phyloP scores from a whole-genome alignment of 768 basidiomycete genomes.

The Psilocybe azurescens region DNA sequence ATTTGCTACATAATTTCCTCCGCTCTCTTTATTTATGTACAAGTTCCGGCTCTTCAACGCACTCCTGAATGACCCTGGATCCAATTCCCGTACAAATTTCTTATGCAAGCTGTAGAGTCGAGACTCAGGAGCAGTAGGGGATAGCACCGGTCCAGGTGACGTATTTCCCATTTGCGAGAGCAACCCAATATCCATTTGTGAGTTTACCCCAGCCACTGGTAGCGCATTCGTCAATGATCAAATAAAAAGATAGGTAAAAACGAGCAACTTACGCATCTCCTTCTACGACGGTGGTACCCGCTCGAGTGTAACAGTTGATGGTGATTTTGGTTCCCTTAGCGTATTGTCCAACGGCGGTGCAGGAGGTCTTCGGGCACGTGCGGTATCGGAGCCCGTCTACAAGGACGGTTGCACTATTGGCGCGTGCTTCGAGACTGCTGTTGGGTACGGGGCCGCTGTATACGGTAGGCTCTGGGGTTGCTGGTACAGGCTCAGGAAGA shows the following conservation, averaged over 20 bases:
- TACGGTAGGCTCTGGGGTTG: conserved; percentile 6
- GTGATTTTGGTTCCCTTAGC: conserved; percentile 11
- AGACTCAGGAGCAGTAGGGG: conserved; percentile 6
- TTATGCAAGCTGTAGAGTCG: too few species aligned
- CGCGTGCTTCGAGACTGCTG: conserved; percentile 10
- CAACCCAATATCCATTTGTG: conserved; percentile 14
- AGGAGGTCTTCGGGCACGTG: conserved; percentile 13
- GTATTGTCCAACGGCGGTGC: conserved; percentile 11
- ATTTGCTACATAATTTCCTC: too few species aligned
- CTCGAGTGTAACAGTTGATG: conserved; percentile 14
- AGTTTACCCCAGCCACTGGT: conserved; percentile 14
- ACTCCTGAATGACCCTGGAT: too few species aligned
- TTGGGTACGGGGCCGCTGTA: conserved; percentile 1
- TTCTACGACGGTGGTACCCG: conserved; percentile 10
- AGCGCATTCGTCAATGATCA: background rate
- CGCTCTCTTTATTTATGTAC: too few species aligned
- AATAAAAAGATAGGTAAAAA: background rate
- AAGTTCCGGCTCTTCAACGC: too few species aligned
- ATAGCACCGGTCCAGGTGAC: conserved; percentile 14
- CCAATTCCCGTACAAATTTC: too few species aligned
- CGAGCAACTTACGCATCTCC: conserved; percentile 10
- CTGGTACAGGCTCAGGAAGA: conserved; percentile 10
- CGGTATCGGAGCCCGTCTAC: conserved; percentile 17
- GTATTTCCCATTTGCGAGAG: conserved; percentile 10
- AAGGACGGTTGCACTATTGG: conserved; percentile 4